Conservation (phyloP, 108 stramenopile species). For the Nitzschia sp. region DNA sequence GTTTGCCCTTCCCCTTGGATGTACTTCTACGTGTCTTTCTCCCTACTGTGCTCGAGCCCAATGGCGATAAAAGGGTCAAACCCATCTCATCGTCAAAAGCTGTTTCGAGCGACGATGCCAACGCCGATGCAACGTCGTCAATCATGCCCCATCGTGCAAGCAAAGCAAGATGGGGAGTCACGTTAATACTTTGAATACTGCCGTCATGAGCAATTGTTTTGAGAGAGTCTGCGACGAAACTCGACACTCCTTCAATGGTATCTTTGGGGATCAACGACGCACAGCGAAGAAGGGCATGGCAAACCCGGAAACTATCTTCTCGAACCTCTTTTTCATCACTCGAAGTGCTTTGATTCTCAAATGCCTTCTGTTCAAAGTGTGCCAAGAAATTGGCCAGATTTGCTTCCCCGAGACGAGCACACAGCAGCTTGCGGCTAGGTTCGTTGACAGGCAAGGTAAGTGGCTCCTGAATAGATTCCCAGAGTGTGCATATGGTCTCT, state of each 20-base stretch:
- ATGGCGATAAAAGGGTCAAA: conserved; percentile 24
- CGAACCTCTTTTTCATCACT: conserved; percentile 12
- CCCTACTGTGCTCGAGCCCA: neutral
- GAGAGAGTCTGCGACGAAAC: conserved; percentile 38
- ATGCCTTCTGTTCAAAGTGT: conserved; percentile 64
- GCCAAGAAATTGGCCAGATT: conserved; percentile 51
- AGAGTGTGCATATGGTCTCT: conserved; percentile 61
- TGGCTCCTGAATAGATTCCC: conserved; percentile 56
- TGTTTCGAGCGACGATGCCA: conserved; percentile 51
- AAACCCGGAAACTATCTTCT: conserved; percentile 50
- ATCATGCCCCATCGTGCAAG: conserved; percentile 73
- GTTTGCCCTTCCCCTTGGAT: conserved; percentile 10
- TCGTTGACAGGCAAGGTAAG: conserved; percentile 20
- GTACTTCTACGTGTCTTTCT: conserved; percentile 12
- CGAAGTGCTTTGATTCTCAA: conserved; percentile 8
- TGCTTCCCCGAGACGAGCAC: conserved; percentile 55
- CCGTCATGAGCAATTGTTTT: conserved; percentile 5
- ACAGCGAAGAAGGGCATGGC: conserved; percentile 62
- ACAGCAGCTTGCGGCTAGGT: conserved; percentile 36
- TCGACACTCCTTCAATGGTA: conserved; percentile 40
- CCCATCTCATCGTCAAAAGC: conserved; percentile 36
- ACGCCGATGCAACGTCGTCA: conserved; percentile 51
- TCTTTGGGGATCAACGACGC: conserved; percentile 51
- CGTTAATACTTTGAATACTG: conserved; percentile 8
- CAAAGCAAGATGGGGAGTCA: conserved; percentile 59